phyloP scores from a whole-genome alignment of 106 monocot genomes.

The Apostasia shenzhenica region DNA sequence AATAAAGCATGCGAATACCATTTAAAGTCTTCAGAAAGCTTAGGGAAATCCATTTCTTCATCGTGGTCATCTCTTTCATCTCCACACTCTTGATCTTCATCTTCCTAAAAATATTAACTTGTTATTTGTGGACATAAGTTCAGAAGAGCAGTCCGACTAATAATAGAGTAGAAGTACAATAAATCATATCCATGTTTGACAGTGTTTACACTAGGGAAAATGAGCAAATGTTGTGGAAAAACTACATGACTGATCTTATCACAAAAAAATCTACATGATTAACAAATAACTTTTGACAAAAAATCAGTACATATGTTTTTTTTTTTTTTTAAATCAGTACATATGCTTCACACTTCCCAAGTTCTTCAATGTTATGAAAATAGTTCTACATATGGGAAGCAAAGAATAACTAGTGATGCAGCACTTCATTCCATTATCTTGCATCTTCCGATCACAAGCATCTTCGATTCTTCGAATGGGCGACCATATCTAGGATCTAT shows the following conservation, averaged over 20 bases:
- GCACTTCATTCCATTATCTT: too few relatives aligned
- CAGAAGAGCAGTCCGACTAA: neutral
- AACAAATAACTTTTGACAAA: too few relatives aligned
- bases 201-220: neutral
- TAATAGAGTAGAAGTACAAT: neutral
- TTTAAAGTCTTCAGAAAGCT: neutral
- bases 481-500: too few relatives aligned
- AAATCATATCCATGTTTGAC: neutral
- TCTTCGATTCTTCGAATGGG: too few relatives aligned
- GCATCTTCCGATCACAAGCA: too few relatives aligned
- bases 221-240: neutral
- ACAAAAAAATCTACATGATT: neutral
- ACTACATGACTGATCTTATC: neutral
- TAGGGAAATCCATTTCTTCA: slow-evolving; percentile 20
- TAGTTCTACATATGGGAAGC: too few relatives aligned
- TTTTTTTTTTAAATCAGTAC: too few relatives aligned
- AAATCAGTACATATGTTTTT: too few relatives aligned
- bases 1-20: neutral
- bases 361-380: too few relatives aligned
- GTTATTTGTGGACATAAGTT: neutral
- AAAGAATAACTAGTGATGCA: too few relatives aligned
- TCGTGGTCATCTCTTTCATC: slow-evolving; percentile 36
- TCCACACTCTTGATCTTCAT: slow-evolving; percentile 28
- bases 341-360: too few relatives aligned
- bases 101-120: slow-evolving; percentile 12